Base-by-base conservation (phyloP, 2,329 filamentous ascomycete species). In the Xylaria polymorpha region DNA sequence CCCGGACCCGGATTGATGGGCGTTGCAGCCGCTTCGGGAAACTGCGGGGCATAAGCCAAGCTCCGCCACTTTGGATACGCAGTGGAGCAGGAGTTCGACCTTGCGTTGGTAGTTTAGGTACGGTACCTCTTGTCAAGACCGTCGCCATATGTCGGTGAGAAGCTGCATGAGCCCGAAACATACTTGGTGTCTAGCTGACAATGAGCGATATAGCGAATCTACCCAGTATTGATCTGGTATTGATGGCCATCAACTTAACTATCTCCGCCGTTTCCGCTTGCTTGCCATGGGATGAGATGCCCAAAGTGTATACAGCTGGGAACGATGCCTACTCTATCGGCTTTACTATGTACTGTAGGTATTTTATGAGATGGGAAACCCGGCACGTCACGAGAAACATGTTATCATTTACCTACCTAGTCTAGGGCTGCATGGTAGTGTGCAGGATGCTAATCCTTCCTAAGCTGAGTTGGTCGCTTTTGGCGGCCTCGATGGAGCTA, bases 21-120 rank as follows among this genome's bases (percentile, higher is more conserved):
- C 35, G 55, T 58, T 43, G 37, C 37, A 58, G 35, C 55, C 35
- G 37, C 55, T 58, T 58, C 55, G 55, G 32, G 29, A 20, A 48
- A 32, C 25, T 32, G 29, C 18, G 55, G 55, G 55, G 29, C 39
- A 12, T 48, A 48, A 57, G 55, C 37, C 18, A n/a, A 61, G 50
- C 66, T 68, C 61, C 61, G 66, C 66, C 66, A 68, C 66, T 29
- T 46, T 37, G 22, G 39, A 61, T 37, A 55, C 57, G 46, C 63
- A n/a, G 56, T 48, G 56, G 32, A 58, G 55, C 20, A 58, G 35
- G 55, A 43, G 43, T 15, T 43, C 53, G 29, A 32, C 35, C 10
- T 37, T 51, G 25, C 22, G 9, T 25, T 25, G 35, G 3, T 37
- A 9, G 10, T 12, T 9, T 37, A 25, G 1, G 20, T 25, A 14